phyloP scores from a whole-genome alignment of 257 asterid species.

The Solanum etuberosum region DNA sequence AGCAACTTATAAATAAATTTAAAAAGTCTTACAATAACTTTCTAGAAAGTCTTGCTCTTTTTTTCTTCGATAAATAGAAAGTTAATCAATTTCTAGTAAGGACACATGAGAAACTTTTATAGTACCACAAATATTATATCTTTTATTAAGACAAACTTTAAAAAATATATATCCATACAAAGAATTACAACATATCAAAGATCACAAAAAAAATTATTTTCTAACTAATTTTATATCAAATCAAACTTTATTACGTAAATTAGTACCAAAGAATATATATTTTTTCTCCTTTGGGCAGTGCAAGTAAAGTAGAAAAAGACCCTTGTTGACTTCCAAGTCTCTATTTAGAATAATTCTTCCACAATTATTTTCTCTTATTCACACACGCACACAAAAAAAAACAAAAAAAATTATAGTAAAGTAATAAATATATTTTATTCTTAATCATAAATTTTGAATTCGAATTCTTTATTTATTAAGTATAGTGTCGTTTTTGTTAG shows the following conservation, averaged over 20 bases:
- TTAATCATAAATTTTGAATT: fast-evolving
- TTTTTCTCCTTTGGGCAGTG: not conserved
- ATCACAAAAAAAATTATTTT: not conserved
- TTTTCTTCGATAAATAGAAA: no score
- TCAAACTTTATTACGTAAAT: not conserved
- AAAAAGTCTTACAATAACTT: no score
- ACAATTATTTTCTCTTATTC: not conserved
- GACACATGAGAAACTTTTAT: not conserved
- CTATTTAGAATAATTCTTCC: not conserved
- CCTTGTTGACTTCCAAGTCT: not conserved
- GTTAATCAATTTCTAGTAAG: not conserved
- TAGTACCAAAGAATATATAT: not conserved
- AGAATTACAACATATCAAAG: not conserved
- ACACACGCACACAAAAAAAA: not conserved
- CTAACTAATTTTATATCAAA: not conserved
- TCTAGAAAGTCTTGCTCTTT: no score
- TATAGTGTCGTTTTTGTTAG: not conserved
- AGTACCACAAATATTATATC: not conserved
- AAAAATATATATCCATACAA: not conserved
- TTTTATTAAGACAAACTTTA: not conserved
- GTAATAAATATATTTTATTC: not conserved
- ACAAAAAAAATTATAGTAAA: no score
- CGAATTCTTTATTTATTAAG: not conserved
- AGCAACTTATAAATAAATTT: no score
- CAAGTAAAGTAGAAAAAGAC: not conserved